These are phyloP conservation scores for Catunica adiposa DNA, from an alignment of 2,329 filamentous ascomycete species.

Conservation along the genomic window DNA sequence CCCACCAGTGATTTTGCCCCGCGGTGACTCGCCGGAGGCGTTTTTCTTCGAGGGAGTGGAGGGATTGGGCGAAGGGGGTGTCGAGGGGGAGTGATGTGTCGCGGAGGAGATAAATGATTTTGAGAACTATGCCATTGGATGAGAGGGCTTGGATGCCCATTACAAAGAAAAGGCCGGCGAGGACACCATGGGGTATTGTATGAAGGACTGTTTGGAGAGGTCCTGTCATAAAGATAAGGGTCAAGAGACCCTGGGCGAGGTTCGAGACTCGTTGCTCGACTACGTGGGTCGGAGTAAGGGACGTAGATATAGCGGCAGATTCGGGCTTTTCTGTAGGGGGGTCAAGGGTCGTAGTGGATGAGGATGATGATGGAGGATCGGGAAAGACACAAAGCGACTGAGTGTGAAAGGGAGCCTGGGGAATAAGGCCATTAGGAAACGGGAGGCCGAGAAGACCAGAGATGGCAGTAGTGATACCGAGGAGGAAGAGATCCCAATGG, in stretches of 20 bases:
- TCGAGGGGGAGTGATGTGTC: constrained; percentile 28
- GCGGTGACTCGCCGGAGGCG: neutral
- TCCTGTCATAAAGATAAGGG: constrained; percentile 62
- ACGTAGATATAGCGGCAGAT: constrained; percentile 21
- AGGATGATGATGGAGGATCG: neutral
- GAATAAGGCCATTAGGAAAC: constrained; percentile 70
- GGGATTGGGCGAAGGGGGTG: neutral
- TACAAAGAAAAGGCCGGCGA: constrained; percentile 69
- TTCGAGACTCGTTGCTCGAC: constrained; percentile 70
- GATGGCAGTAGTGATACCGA: constrained; percentile 60
- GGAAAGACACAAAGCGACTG: constrained; percentile 56
- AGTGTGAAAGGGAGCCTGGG: constrained; percentile 71
- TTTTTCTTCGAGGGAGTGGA: neutral
- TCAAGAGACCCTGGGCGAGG: constrained; percentile 59
- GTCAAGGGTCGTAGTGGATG: neutral
- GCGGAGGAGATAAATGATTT: constrained; percentile 51
- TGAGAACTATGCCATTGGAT: constrained; percentile 60
- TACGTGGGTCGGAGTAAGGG: constrained; percentile 39
- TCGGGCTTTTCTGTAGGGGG: constrained; percentile 28
- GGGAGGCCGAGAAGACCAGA: constrained; percentile 62
- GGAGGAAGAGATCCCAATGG: constrained; percentile 71
- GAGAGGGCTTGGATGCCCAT: constrained; percentile 68
- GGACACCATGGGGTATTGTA: constrained; percentile 61
- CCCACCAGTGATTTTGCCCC: neutral
- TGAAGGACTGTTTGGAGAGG: constrained; percentile 59